Evolutionary conservation across 139 green algal species (phyloP).

Genomic region (Tetratostichococcus sp.): DNA sequence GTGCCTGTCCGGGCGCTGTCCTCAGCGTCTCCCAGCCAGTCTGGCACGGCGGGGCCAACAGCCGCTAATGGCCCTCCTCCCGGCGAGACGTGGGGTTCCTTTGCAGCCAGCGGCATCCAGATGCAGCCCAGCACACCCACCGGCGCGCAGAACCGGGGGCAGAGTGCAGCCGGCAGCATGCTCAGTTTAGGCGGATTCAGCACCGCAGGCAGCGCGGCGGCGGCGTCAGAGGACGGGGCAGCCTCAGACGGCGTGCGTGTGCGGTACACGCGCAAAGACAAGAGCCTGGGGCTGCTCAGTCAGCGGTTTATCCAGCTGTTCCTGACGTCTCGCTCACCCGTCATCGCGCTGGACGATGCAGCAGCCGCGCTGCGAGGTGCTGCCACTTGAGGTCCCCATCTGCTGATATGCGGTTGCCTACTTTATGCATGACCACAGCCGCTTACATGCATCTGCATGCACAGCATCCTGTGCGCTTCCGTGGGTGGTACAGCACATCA

Average conservation of each 20-base stretch:
- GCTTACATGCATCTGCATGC: too few relatives aligned
- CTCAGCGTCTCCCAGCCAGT: too few relatives aligned
- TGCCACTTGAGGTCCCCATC: not conserved
- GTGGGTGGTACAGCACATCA: too few relatives aligned
- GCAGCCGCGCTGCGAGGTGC: constrained; percentile 36
- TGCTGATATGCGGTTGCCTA: too few relatives aligned
- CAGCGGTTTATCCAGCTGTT: constrained; percentile 64
- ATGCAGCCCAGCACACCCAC: too few relatives aligned
- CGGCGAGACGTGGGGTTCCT: too few relatives aligned
- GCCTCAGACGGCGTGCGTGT: not conserved
- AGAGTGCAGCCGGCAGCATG: too few relatives aligned
- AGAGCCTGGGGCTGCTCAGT: constrained; percentile 44
- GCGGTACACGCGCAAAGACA: constrained; percentile 35
- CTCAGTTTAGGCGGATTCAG: not conserved
- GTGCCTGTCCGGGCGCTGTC: too few relatives aligned
- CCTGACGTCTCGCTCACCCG: constrained; percentile 10
- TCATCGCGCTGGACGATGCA: constrained; percentile 47
- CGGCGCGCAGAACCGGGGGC: too few relatives aligned
- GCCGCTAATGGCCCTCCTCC: not conserved
- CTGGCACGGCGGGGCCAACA: not conserved
- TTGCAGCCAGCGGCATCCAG: too few relatives aligned
- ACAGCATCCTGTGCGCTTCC: too few relatives aligned
- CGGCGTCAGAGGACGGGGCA: not conserved
- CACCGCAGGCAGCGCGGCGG: not conserved
- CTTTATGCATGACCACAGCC: too few relatives aligned